These are phyloP conservation scores for Fusarium pilosicola DNA, from an alignment of 2,329 filamentous ascomycete genomes.

Conservation along the genomic window DNA sequence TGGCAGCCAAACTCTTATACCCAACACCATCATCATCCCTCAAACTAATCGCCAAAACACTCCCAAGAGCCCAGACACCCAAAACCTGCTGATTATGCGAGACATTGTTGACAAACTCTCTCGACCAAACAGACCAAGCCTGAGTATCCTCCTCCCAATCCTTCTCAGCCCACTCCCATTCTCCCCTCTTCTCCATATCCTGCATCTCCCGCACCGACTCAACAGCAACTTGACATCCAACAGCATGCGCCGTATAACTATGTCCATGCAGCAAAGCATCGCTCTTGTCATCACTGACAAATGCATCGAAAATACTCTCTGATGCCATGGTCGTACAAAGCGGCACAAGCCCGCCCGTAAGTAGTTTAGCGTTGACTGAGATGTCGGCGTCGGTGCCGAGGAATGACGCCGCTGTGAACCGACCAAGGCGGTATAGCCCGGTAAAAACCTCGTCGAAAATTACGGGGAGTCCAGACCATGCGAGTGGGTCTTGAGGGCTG, in stretches of 20 bases:
- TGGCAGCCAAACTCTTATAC: conserved; percentile 60
- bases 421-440: conserved; percentile 82
- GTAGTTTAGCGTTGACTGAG: conserved; percentile 82
- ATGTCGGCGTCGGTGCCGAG: conserved; percentile 77
- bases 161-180: conserved; percentile 58
- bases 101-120: conserved; percentile 65
- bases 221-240: conserved; percentile 83
- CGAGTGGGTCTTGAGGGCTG: conserved; percentile 32
- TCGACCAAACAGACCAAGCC: conserved; percentile 78
- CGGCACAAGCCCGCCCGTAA: conserved; percentile 83
- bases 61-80: conserved; percentile 78
- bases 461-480: conserved; percentile 80
- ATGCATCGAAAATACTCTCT: conserved; percentile 76
- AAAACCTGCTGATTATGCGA: conserved; percentile 67
- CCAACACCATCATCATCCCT: conserved; percentile 54
- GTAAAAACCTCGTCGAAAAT: conserved; percentile 92
- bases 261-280: conserved; percentile 86
- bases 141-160: conserved; percentile 16
- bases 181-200: conserved; percentile 63
- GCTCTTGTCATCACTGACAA: conserved; percentile 76
- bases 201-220: conserved; percentile 70
- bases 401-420: conserved; percentile 75
- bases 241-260: conserved; percentile 85
- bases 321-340: conserved; percentile 81
- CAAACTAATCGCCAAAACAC: conserved; percentile 74